Percentiles rank a stretch among this genome's conserved stretches.
phyloP scores from a whole-genome alignment of 176 grass and related monocot species.

The Hordeum marinum region DNA sequence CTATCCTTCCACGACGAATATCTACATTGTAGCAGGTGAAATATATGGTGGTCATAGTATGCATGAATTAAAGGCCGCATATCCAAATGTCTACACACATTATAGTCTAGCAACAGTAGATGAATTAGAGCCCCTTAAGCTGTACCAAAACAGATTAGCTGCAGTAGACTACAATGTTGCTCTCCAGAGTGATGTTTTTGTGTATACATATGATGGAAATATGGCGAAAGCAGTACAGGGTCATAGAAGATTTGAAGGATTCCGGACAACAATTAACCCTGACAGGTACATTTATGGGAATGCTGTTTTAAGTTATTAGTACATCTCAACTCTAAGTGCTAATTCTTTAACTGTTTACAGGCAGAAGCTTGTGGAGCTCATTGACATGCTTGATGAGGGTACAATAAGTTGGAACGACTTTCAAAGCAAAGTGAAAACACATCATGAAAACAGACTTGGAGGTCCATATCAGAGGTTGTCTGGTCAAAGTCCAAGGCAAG shows the following conservation, averaged over 20 bases:
- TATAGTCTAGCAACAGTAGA: slow-evolving; percentile 46
- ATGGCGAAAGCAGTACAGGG: slow-evolving; percentile 97
- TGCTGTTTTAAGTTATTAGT: slow-evolving; percentile 24
- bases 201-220: slow-evolving; percentile 97
- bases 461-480: slow-evolving; percentile 71
- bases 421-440: slow-evolving; percentile 49
- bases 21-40: slow-evolving; percentile 93
- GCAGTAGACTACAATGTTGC: slow-evolving; percentile 89
- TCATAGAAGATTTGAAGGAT: slow-evolving; percentile 88
- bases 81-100: slow-evolving; percentile 86
- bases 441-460: slow-evolving; percentile 70
- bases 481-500: slow-evolving; percentile 51
- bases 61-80: slow-evolving; percentile 56
- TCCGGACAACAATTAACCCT: slow-evolving; percentile 76
- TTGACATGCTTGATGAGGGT: slow-evolving; percentile 72
- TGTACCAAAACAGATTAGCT: slow-evolving; percentile 80
- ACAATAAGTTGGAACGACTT: slow-evolving; percentile 62
- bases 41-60: slow-evolving; percentile 83
- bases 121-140: slow-evolving; percentile 56
- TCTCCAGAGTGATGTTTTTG: slow-evolving; percentile 79
- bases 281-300: slow-evolving; percentile 51
- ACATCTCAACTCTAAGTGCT: slow-evolving; percentile 18
- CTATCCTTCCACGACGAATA: slow-evolving; percentile 89
- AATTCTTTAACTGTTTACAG: slow-evolving; percentile 34
- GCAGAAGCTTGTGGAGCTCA: slow-evolving; percentile 67